Base-by-base conservation (phyloP, 805 yeast species). In the Candida chauliodis region DNA sequence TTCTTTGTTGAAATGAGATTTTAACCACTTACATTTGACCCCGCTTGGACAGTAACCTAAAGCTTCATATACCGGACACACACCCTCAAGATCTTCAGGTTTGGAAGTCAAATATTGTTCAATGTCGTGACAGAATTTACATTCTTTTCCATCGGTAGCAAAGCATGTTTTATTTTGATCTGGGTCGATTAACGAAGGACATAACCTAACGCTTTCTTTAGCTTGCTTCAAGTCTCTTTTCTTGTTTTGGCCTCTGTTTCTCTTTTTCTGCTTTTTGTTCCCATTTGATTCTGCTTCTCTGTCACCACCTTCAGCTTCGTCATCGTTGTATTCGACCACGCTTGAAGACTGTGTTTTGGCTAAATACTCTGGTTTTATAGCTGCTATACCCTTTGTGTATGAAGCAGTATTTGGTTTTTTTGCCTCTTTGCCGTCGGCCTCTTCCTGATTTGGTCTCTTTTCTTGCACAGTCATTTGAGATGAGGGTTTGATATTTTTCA, bases 11-110 rank as follows among this genome's bases (percentile, higher is more conserved):
- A 66, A 74, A 63, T 93, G 98, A 11, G 86, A 76, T 3, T 75
- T 65, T 41, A 93, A 72, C 87, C 96, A 93, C 51, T 96, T 77
- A 64, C 99, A 93, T 58, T 87, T 91, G 50, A 86, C 63, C 0
- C 99, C 99, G 44, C 84, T 76, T 3, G 96, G 95, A 69, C 99
- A 93, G 53, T 78, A 81, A 0, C 99, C 99, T 24, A 87, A 67
- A 1, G 84, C 82, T 23, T 66, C 67, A 55, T 66, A 89, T 3
- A 87, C 96, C 0, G 99, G 98, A 61, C 99, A 93, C 1, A 52
- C 53, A 0, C 95, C 95, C 8, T 71, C 76, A 16, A 87, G 63
- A 56, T 93, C 98, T 0, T 62, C 70, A 1, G 79, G 83, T 58
- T 93, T 91, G 17, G 75, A 57, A 0, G 55, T 62, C 21, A 93